Base-by-base conservation (phyloP, 495 filamentous ascomycete species). In the Podospora australis region DNA sequence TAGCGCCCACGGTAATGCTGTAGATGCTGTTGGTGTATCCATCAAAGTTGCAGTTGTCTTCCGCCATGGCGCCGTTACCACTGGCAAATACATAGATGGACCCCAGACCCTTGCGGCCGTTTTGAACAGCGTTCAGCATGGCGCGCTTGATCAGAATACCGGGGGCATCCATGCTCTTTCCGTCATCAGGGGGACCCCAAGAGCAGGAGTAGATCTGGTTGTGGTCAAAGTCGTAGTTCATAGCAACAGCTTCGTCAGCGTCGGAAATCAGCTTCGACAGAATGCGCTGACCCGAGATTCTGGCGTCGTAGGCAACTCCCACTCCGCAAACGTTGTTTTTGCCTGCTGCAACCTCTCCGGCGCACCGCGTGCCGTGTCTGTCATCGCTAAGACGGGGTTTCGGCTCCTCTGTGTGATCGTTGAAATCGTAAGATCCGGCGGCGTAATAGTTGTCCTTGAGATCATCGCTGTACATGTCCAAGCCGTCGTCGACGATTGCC, bases 21-120 rank as follows among this genome's bases (percentile, higher is more conserved):
- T 97, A 98, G 48, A 98, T 98, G 60, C 89, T 95, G 70, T 98
- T 98, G 54, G 94, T 97, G 65, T 98, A 98, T 9, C 92, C 92
- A 61, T 98, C 92, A 59, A 97, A 98, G 63, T 98, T 98, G 78
- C 92, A 98, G 69, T 98, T 96, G 62, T 98, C 92, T 32, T 85
- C 90, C 39, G 60, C 76, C n/a, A 69, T 65, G 20, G 90, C 94
- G 28, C 92, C 92, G 61, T 98, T 98, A 48, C 92, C 92, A 52
- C 90, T 92, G 14, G 92, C 92, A 66, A 98, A 98, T 40, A 98
- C 92, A 56, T 88, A 98, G 52, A 98, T 84, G 10, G 89, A 92
- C n/a, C 92, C 92, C 46, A 79, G 78, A 2, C 88, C 85, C 26
- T 70, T 72, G 36, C 92, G 84, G 32, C 92, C 92, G 34, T 92